Base-by-base conservation (phyloP, 2,329 filamentous ascomycete species). In the Bipolaris zeicola region DNA sequence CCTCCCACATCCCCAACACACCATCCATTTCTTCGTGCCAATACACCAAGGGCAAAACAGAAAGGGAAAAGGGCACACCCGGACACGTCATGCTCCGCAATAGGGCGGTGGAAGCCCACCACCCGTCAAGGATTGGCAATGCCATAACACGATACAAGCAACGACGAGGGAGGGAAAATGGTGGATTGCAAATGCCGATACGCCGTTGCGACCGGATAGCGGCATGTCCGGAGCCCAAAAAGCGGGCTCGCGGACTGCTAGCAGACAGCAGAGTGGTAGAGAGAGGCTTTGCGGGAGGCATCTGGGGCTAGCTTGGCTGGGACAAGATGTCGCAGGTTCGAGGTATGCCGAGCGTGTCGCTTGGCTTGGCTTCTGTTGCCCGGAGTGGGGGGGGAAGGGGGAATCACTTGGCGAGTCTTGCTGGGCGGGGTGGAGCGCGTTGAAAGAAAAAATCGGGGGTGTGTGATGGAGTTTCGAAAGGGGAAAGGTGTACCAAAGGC, bases 101-200 rank as follows among this genome's bases (percentile, higher is more conserved):
- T 11, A 1, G 13, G 24, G 13, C n/a, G 14, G 24, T n/a, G 22
- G 10, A 20, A 20, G 20, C 20, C 20, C 20, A 20, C 20, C 2
- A 20, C 20, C 28, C 4, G 10, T 4, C 28, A 11, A 11, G 28
- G 28, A 31, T 31, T 31, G 7, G 28, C 28, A 31, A 31, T 31
- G 28, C 28, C 28, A 31, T 31, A 31, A 31, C 28, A 31, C 28
- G 28, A 31, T 5, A 28, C 28, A 34, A 16, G n/a, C 16, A 43
- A 16, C 16, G 13, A n/a, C 1, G 20, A 14, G 24, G 24, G 20
- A 20, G 20, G 2, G 3, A 8, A n/a, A 42, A 42, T 14, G 39
- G 39, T n/a, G 39, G 39, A 42, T 42, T 43, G 31, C 37, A 50
- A 36, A 26, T 42, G 14, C 28, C 28, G 48, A 50, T 34, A 50